Evolutionary conservation across 2,329 filamentous ascomycete species (phyloP), one percentile per base, ranked within the genome.

Genomic region (Drechslera avenae): DNA sequence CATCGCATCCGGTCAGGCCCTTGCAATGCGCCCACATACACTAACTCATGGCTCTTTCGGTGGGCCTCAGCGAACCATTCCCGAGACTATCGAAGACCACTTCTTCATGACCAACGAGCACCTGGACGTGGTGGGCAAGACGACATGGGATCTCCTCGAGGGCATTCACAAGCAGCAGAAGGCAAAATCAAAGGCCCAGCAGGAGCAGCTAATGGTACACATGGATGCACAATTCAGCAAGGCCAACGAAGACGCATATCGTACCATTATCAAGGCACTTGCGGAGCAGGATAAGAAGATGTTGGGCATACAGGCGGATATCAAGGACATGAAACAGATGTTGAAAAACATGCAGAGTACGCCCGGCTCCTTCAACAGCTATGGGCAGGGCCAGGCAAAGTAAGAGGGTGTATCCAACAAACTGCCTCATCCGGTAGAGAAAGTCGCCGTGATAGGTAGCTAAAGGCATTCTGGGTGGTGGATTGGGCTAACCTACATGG

Each of bases 91-190:
- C 13, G 57, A 63, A 4, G 64, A 67, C n/a, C 69, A 72, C 46
- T 73, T 74, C 57, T 66, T 57, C 52, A 69, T 71, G 62, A 64
- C 63, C 7, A 71, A 73, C 40, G 63, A 68, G 40, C 72, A 74
- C 54, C 64, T 74, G 16, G 71, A 73, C 31, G 61, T 68, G 5
- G 55, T 68, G 1, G 67, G 59, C 30, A 62, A 66, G 34, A 67
- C 60, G 5, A 58, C 62, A 0, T 68, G 63, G 46, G 68, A 71
- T 39, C 44, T 56, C 28, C 47, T 71, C 3, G 53, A 57, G 12
- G 43, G 45, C 19, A 44, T 54, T 33, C 58, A 50, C 26, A 52
- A 59, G 41, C 44, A 63, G 10, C 51, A 57, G 16, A 50, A 47
- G 26, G 47, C 19, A 17, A 30, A 35, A 18, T 42, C 55, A 14